phyloP scores from a whole-genome alignment of 331 rosid species.

The Arachis monticola region DNA sequence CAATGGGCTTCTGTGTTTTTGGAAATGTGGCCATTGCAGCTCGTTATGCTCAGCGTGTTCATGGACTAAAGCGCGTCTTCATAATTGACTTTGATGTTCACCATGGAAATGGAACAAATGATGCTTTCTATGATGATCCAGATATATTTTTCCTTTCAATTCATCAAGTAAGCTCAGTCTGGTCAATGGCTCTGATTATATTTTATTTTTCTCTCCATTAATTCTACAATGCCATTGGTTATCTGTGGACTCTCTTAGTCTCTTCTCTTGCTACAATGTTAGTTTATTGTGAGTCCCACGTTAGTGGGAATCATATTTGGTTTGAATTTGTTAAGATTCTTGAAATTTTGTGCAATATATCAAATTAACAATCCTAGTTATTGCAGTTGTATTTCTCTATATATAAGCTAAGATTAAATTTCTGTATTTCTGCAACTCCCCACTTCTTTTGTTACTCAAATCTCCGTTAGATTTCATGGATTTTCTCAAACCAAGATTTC shows the following conservation, averaged over 20 bases:
- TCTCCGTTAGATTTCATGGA: not conserved
- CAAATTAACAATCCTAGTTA: slow-evolving; percentile 4
- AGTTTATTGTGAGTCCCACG: not conserved
- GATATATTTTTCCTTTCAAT: slow-evolving; percentile 93
- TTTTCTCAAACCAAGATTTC: not conserved
- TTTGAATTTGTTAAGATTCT: slow-evolving; percentile 6
- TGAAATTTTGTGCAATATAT: not conserved
- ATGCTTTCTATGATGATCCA: slow-evolving; percentile 89
- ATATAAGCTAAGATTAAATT: slow-evolving; percentile 1
- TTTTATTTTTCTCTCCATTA: slow-evolving; percentile 20
- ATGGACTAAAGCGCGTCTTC: slow-evolving; percentile 85
- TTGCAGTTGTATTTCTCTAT: not conserved
- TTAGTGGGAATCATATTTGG: slow-evolving; percentile 2
- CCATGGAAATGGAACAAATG: slow-evolving; percentile 96
- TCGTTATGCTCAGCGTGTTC: slow-evolving; percentile 87
- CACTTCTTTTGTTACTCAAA: not conserved
- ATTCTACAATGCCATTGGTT: slow-evolving; percentile 27
- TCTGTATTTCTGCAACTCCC: slow-evolving; percentile 1
- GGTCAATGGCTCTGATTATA: slow-evolving; percentile 12
- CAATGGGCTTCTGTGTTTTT: slow-evolving; percentile 95
- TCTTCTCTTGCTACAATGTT: slow-evolving; percentile 12
- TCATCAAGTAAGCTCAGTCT: slow-evolving; percentile 79
- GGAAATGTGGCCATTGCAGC: slow-evolving; percentile 96
- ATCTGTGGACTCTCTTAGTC: not conserved
- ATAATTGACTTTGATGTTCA: slow-evolving; percentile 95